phyloP scores from a whole-genome alignment of 2,329 filamentous ascomycete genomes.

The Zarea fungicola region DNA sequence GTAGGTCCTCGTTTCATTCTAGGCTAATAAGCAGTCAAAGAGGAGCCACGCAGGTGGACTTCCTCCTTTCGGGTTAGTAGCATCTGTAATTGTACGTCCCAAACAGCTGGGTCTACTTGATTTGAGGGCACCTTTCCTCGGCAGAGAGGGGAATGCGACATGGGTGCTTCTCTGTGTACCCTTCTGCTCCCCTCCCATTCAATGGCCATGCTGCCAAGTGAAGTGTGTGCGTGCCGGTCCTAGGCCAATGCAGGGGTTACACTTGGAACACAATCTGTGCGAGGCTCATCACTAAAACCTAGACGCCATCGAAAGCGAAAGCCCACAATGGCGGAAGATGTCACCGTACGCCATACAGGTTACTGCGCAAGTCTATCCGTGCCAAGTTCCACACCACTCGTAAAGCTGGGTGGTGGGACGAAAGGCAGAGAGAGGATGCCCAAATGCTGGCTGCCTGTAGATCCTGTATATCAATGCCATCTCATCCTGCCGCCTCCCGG shows the following conservation, averaged over 20 bases:
- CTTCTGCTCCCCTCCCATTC: neutral
- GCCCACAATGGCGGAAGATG: neutral
- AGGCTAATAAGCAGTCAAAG: too few relatives aligned
- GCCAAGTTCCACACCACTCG: constrained; percentile 4
- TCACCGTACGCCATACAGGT: neutral
- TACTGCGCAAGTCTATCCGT: constrained; percentile 7
- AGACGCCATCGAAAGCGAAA: neutral
- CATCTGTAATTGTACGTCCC: too few relatives aligned
- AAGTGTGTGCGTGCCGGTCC: too few relatives aligned
- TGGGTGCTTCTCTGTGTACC: neutral
- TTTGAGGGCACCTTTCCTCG: too few relatives aligned
- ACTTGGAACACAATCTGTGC: constrained; percentile 1
- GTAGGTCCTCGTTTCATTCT: too few relatives aligned
- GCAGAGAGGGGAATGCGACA: too few relatives aligned
- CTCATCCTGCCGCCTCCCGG: neutral
- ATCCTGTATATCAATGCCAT: constrained; percentile 6
- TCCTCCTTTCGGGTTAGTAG: too few relatives aligned
- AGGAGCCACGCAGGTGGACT: too few relatives aligned
- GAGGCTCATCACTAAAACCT: constrained; percentile 1
- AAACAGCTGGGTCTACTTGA: too few relatives aligned
- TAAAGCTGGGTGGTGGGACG: constrained; percentile 7
- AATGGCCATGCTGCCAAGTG: neutral
- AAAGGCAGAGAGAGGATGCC: neutral
- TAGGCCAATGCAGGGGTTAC: constrained; percentile 7
- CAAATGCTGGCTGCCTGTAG: constrained; percentile 5